phyloP scores from a whole-genome alignment of 2,329 filamentous ascomycete genomes.

The Colletotrichum eleusines region DNA sequence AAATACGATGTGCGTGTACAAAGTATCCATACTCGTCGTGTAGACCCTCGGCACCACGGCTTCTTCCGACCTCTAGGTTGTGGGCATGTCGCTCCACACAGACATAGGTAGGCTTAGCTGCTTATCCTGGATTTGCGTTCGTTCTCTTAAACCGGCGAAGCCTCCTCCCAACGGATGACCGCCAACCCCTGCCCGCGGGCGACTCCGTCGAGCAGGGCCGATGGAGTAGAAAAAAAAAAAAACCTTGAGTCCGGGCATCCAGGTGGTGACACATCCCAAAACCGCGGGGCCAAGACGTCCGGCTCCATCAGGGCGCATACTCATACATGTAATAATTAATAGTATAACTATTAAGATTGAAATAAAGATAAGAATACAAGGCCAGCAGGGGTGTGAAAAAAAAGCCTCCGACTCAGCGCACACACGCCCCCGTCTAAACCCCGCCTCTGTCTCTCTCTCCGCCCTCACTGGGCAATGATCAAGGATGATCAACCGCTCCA shows the following conservation, averaged over 20 bases:
- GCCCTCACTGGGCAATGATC: too few relatives aligned
- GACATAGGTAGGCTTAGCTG: background rate
- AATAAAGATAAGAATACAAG: background rate
- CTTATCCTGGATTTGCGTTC: background rate
- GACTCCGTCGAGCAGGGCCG: background rate
- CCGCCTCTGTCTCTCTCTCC: background rate
- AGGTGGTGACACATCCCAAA: slow-evolving; percentile 16
- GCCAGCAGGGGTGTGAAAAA: background rate
- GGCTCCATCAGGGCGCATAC: background rate
- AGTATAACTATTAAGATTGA: background rate
- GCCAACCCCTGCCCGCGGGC: background rate
- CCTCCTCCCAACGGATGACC: background rate
- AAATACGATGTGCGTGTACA: too few relatives aligned
- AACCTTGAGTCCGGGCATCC: background rate
- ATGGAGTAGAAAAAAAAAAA: too few relatives aligned
- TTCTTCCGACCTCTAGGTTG: slow-evolving; percentile 6
- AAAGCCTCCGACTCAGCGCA: slow-evolving; percentile 7
- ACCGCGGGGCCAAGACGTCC: background rate
- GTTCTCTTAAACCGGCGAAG: slow-evolving; percentile 14
- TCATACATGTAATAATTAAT: too few relatives aligned
- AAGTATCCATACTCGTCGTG: too few relatives aligned
- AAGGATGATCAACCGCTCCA: too few relatives aligned
- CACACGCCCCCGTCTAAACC: background rate
- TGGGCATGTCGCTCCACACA: background rate
- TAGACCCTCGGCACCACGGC: background rate